Conservation (phyloP, 768 basidiomycete genomes). For the Phanerodontia chrysosporium region DNA sequence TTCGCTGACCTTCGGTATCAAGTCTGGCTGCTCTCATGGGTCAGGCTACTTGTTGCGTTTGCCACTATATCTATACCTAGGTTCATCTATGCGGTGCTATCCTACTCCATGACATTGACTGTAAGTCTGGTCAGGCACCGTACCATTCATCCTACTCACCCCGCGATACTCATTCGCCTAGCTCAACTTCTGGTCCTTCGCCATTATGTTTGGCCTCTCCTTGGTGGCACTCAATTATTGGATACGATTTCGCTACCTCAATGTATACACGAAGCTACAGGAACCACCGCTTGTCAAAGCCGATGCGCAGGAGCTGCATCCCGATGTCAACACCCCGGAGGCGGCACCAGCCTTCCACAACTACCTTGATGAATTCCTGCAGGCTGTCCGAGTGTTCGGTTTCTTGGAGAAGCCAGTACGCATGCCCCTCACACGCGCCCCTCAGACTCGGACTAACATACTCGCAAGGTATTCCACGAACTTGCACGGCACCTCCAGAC, state of each 20-base stretch:
- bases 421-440: neutral
- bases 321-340: conserved; percentile 80
- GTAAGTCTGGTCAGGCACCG: conserved; percentile 37
- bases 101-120: conserved; percentile 87
- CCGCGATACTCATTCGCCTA: conserved; percentile 34
- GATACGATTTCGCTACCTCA: conserved; percentile 79
- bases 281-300: conserved; percentile 81
- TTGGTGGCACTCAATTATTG: conserved; percentile 73
- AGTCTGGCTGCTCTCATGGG: conserved; percentile 86
- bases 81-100: conserved; percentile 71
- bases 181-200: conserved; percentile 91
- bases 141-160: no score
- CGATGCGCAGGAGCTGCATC: conserved; percentile 84
- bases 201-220: conserved; percentile 66
- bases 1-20: conserved; percentile 1
- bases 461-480: conserved; percentile 85
- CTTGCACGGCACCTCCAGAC: conserved; percentile 95
- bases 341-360: conserved; percentile 83
- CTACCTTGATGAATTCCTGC: conserved; percentile 94
- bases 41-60: conserved; percentile 68
- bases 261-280: conserved; percentile 69
- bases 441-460: neutral
- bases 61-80: conserved; percentile 80
- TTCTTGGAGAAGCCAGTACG: conserved; percentile 95
- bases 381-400: conserved; percentile 95